Conservation (phyloP, 169 alveolate genomes). For the Eimeria maxima region DNA sequence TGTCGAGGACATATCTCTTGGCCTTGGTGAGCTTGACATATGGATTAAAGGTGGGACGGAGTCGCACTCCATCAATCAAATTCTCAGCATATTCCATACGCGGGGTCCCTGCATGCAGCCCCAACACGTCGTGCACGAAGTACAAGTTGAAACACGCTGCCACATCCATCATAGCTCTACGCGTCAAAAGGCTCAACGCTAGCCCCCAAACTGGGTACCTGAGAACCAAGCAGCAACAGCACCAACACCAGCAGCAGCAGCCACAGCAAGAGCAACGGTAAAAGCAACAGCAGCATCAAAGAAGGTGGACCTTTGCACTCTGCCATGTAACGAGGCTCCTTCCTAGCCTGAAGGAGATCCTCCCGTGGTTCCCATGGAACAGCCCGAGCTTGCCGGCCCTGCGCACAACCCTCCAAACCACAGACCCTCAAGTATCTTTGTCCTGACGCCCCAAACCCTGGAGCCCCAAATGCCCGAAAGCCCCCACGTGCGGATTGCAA, state of each 20-base stretch:
- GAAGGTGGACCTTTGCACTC: constrained; percentile 82
- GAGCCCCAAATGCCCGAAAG: background rate
- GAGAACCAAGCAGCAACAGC: constrained; percentile 9
- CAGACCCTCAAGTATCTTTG: background rate
- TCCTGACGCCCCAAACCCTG: background rate
- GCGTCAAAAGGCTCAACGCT: background rate
- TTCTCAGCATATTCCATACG: constrained; percentile 91
- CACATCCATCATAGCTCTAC: background rate
- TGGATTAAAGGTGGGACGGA: constrained; percentile 93
- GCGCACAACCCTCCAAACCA: constrained; percentile 42
- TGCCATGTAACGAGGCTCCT: constrained; percentile 90
- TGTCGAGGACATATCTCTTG: constrained; percentile 91
- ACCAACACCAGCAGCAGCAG: background rate
- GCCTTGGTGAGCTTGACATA: constrained; percentile 91
- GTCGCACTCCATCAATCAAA: constrained; percentile 90
- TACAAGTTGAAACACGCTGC: background rate
- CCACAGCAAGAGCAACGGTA: background rate
- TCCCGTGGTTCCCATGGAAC: constrained; percentile 91
- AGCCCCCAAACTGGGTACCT: background rate
- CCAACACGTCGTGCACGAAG: background rate
- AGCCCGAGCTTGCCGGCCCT: constrained; percentile 91
- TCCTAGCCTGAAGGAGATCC: constrained; percentile 86
- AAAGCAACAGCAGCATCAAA: constrained; percentile 12
- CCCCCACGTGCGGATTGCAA: background rate
- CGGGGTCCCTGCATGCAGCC: constrained; percentile 89